These are phyloP conservation scores for Fraxinus ornus DNA, from an alignment of 305 asterid species.

Conservation along the genomic window DNA sequence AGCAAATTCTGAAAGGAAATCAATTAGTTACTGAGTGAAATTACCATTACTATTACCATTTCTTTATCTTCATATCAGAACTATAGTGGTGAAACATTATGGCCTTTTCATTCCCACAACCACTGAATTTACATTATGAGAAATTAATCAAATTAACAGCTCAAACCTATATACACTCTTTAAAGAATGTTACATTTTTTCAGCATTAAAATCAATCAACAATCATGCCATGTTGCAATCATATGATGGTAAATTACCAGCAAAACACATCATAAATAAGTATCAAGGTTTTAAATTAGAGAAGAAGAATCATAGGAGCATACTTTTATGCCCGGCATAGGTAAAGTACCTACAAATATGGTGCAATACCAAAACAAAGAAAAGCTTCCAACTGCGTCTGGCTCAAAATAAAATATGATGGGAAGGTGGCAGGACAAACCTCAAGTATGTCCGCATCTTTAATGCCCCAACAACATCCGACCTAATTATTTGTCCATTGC, in stretches of 20 bases:
- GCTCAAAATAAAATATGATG: neutral
- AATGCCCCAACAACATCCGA: slow-evolving; percentile 95
- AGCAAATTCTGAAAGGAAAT: neutral
- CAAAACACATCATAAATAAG: neutral
- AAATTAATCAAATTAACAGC: neutral
- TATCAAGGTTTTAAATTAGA: neutral
- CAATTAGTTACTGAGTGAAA: neutral
- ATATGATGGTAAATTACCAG: slow-evolving; percentile 8
- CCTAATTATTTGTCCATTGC: slow-evolving; percentile 89
- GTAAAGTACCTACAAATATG: neutral
- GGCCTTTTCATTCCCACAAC: neutral
- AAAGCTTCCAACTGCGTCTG: neutral
- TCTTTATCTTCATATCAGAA: neutral
- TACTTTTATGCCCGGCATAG: neutral
- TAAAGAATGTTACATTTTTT: neutral
- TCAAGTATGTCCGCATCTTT: slow-evolving; percentile 93
- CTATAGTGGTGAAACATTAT: neutral
- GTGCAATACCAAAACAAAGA: neutral
- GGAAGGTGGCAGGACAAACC: slow-evolving; percentile 42
- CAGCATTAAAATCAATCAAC: neutral
- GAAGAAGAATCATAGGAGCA: neutral
- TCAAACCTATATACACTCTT: neutral
- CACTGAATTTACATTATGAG: neutral
- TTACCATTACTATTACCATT: neutral
- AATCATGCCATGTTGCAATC: slow-evolving; percentile 7